phyloP scores from a whole-genome alignment of 1,284 basidiomycete genomes.

The Cutaneotrichosporon curvatum region DNA sequence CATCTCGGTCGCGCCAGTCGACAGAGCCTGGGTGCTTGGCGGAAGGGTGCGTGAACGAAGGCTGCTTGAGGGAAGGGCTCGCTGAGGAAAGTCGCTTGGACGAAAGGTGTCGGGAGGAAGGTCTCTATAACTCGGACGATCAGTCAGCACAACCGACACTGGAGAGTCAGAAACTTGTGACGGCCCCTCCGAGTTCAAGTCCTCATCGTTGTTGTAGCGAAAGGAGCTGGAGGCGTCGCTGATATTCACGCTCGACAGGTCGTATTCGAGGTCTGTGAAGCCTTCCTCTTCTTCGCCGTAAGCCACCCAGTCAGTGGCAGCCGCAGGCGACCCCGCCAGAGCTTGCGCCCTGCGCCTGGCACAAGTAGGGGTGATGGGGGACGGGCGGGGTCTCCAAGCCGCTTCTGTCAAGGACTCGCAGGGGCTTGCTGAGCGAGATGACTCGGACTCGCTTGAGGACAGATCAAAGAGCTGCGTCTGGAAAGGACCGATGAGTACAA shows the following conservation, averaged over 20 bases:
- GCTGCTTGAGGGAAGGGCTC: no score
- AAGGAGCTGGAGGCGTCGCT: not conserved
- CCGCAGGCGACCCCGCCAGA: not conserved
- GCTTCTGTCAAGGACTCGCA: not conserved
- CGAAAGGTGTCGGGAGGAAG: no score
- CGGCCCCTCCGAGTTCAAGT: no score
- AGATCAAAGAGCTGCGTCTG: constrained; percentile 3
- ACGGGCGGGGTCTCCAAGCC: no score
- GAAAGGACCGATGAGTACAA: constrained; percentile 1
- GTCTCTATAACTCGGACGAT: no score
- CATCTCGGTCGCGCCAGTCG: no score
- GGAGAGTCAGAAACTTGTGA: no score
- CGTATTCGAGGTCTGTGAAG: not conserved
- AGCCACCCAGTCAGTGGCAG: constrained; percentile 1
- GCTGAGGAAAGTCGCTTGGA: no score
- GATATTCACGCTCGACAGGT: not conserved
- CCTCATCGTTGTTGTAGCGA: not conserved
- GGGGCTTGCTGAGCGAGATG: not conserved
- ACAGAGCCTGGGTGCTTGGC: no score
- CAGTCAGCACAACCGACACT: no score
- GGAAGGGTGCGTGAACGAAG: no score
- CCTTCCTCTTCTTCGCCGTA: constrained; percentile 1
- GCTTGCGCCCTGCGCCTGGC: not conserved
- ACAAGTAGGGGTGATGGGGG: not conserved
- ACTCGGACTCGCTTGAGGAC: constrained; percentile 2